Conservation (phyloP, 2,329 filamentous ascomycete genomes). For the Emmonsiellopsis sp. region DNA sequence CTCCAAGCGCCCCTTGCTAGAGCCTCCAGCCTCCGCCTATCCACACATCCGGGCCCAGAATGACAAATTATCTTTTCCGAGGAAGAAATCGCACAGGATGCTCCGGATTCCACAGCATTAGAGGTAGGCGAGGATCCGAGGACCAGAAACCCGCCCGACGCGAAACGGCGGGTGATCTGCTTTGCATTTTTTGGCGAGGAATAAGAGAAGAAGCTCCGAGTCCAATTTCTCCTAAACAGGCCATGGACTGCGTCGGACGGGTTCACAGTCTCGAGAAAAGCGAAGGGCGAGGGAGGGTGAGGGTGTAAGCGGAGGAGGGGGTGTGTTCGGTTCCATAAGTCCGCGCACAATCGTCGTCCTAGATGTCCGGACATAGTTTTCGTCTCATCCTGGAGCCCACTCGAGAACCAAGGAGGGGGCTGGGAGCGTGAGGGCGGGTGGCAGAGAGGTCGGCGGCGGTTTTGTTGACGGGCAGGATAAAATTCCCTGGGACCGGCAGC, state of each 20-base stretch:
- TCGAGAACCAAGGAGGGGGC: slow-evolving; percentile 1
- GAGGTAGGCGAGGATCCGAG: slow-evolving; percentile 31
- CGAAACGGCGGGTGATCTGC: slow-evolving; percentile 43
- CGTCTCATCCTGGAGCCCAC: slow-evolving; percentile 33
- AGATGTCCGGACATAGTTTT: slow-evolving; percentile 38
- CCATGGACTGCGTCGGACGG: slow-evolving; percentile 8
- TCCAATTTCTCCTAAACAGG: slow-evolving; percentile 11
- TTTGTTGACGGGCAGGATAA: neutral
- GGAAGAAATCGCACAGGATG: slow-evolving; percentile 21
- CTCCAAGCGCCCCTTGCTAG: slow-evolving; percentile 18
- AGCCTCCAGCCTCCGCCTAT: slow-evolving; percentile 12
- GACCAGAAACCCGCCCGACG: slow-evolving; percentile 47
- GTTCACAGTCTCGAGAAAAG: slow-evolving; percentile 8
- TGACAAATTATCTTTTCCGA: slow-evolving; percentile 23
- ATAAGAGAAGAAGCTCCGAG: slow-evolving; percentile 13
- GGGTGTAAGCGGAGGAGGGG: slow-evolving; percentile 22
- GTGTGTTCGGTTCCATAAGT: slow-evolving; percentile 23
- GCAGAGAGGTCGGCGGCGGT: slow-evolving; percentile 4
- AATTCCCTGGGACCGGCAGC: neutral
- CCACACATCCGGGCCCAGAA: slow-evolving; percentile 11
- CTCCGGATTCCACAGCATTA: slow-evolving; percentile 22
- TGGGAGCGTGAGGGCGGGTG: too few species aligned
- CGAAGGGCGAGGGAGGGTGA: slow-evolving; percentile 6
- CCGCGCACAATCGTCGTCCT: slow-evolving; percentile 38
- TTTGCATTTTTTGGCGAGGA: slow-evolving; percentile 19